Evolutionary conservation across 75 land plant genomes (phyloP), one percentile per base, ranked within the genome.

Genomic region (Isoetes taiwanensis): DNA sequence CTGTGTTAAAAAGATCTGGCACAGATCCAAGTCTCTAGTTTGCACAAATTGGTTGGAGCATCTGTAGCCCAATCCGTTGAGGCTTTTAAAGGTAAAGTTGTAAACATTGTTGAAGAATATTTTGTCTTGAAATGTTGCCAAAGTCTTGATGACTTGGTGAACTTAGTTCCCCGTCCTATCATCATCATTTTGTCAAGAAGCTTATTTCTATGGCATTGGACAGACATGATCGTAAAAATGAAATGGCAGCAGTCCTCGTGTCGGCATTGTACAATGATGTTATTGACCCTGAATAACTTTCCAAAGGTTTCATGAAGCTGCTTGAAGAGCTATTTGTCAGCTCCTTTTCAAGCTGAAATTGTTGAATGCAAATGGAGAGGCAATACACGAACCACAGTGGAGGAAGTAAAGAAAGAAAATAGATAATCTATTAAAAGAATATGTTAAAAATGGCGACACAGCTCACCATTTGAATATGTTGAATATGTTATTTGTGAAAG

Each of bases 401-500:
- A 71, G 24, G 75, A 74, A 33, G 69, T 80, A 54, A 76, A 73
- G 66, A 64, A 10, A 66, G 9, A 78, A 72, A 72, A 80, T 80
- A 27, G 65, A 46, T 26, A 53, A 76, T 21, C 54, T 85, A 9
- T 56, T 85, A 35, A 63, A 55, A 12, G 84, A 85, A 66, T 85
- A 76, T 58, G 59, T 70, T 16, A 72, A 56, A 34, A 70, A 76
- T 66, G 81, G 81, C 2, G 90, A 85, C 39, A 70, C 48, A 33
- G 58, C 58, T 35, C 81, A 85, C 59, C 93, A 86, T 58, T 93
- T 86, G 59, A 93, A 90, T 55, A 86, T 90, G 37, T 91, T 90
- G 46, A 90, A 86, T 70, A 85, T 90, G 91, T 79, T 86, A 2
- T 90, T 90, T 90, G 43, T 86, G 86, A 78, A 72, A 77, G 63